Percentiles rank a stretch among this genome's conserved stretches.
These are phyloP conservation scores for Boletus tomentosulus DNA, from an alignment of 768 basidiomycete species.

Conservation along the genomic window DNA sequence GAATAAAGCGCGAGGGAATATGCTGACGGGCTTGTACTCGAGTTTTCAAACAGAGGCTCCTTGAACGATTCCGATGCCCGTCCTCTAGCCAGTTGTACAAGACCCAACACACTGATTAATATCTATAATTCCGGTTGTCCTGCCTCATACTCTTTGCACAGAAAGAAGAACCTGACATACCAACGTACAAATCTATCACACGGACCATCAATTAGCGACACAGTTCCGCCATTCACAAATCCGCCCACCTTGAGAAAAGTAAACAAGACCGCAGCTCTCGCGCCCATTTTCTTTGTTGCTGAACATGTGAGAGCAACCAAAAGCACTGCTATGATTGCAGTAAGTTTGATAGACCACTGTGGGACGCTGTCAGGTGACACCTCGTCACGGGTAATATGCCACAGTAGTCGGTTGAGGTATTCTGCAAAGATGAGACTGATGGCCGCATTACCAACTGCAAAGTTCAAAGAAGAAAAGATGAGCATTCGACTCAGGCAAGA, in stretches of 20 bases:
- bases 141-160: not conserved
- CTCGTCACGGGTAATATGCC: constrained; percentile 65
- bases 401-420: constrained; percentile 88
- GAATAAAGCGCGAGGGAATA: constrained; percentile 96
- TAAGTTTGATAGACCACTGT: constrained; percentile 87
- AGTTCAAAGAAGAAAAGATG: constrained; percentile 1
- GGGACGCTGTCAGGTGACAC: constrained; percentile 78
- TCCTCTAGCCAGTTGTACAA: constrained; percentile 72
- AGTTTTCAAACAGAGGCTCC: constrained; percentile 64
- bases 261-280: constrained; percentile 81
- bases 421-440: constrained; percentile 88
- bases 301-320: constrained; percentile 77
- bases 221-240: not conserved
- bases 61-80: constrained; percentile 64
- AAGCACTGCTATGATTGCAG: constrained; percentile 68
- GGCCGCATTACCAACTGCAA: constrained; percentile 69
- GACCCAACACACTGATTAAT: constrained; percentile 71
- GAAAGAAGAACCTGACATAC: constrained; percentile 37
- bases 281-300: constrained; percentile 70
- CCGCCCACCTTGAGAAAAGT: constrained; percentile 73
- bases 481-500: not conserved
- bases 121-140: constrained; percentile 37
- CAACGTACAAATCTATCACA: constrained; percentile 54
- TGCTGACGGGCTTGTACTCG: constrained; percentile 72
- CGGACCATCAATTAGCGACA: not conserved